Evolutionary conservation across 345 rosid genomes (phyloP).

Genomic region (Iberis pinnata): DNA sequence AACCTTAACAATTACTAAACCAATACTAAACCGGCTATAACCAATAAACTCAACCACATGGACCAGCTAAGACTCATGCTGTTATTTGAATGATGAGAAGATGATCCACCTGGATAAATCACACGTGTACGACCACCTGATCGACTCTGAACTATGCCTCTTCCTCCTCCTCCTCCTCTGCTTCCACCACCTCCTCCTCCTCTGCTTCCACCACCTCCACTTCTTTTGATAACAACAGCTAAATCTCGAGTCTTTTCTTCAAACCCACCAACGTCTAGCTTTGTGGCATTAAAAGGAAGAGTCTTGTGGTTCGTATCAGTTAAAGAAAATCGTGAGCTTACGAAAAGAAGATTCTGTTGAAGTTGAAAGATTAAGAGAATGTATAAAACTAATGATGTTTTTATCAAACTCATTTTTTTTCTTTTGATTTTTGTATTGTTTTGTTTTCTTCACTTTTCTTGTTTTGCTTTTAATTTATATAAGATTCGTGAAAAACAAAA

Average conservation of each 20-base stretch:
- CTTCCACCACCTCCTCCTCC: conserved; percentile 5
- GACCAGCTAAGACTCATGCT: background rate
- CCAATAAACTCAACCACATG: conserved; percentile 8
- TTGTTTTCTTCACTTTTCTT: background rate
- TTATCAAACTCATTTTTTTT: conserved; percentile 10
- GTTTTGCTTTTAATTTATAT: background rate
- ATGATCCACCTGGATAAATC: background rate
- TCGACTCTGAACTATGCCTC: background rate
- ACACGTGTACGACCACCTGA: background rate
- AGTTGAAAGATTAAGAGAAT: conserved; percentile 16
- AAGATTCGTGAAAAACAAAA: too few species aligned
- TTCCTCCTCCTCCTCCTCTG: background rate
- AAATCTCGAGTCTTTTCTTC: conserved; percentile 19
- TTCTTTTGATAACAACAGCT: conserved; percentile 20
- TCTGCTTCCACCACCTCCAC: conserved; percentile 14
- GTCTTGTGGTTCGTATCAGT: conserved; percentile 5
- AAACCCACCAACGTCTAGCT: conserved; percentile 4
- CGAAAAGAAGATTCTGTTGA: conserved; percentile 1
- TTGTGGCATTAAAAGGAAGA: conserved; percentile 1
- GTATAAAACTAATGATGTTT: conserved; percentile 17
- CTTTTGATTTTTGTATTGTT: too few species aligned
- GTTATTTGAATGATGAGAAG: conserved; percentile 11
- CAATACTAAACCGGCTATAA: conserved; percentile 10
- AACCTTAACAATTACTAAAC: conserved; percentile 5
- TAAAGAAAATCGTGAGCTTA: conserved; percentile 10